Evolutionary conservation across 495 filamentous ascomycete species (phyloP).

Genomic region (Tetracladium marchalianum): DNA sequence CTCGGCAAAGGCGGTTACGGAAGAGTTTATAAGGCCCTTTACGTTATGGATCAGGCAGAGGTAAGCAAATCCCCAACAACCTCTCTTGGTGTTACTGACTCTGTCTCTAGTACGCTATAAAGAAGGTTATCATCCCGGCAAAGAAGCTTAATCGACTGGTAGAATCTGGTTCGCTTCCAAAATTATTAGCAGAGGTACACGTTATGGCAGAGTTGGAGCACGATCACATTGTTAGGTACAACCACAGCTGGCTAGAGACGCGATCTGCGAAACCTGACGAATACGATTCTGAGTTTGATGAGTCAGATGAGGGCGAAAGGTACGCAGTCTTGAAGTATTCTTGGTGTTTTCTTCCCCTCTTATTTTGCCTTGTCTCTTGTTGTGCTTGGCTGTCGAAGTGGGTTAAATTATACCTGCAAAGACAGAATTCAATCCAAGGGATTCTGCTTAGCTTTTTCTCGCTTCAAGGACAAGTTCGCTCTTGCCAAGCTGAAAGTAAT

Average conservation of each 20-base stretch:
- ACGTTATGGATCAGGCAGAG: slow-evolving; percentile 25
- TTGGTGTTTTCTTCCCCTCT: background rate
- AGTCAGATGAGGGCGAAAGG: slow-evolving; percentile 13
- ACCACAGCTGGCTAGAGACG: slow-evolving; percentile 30
- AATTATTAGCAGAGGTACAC: slow-evolving; percentile 23
- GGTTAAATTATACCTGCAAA: no score
- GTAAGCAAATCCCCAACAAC: no score
- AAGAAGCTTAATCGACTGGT: slow-evolving; percentile 8
- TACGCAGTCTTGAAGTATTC: no score
- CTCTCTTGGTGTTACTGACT: no score
- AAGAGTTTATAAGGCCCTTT: slow-evolving; percentile 26
- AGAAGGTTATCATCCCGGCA: slow-evolving; percentile 27
- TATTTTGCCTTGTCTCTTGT: no score
- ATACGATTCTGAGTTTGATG: background rate
- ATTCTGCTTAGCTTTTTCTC: no score
- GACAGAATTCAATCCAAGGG: no score
- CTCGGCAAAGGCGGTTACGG: slow-evolving; percentile 36
- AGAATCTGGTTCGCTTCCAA: background rate
- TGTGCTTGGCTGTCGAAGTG: no score
- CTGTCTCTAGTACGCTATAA: slow-evolving; percentile 28
- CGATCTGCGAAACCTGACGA: slow-evolving; percentile 1
- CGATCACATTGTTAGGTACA: slow-evolving; percentile 66
- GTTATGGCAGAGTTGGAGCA: slow-evolving; percentile 30
- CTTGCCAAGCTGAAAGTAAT: no score
- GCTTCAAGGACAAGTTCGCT: no score